Conservation (phyloP, 306 rosid species). For the Boehmeria nivea region DNA sequence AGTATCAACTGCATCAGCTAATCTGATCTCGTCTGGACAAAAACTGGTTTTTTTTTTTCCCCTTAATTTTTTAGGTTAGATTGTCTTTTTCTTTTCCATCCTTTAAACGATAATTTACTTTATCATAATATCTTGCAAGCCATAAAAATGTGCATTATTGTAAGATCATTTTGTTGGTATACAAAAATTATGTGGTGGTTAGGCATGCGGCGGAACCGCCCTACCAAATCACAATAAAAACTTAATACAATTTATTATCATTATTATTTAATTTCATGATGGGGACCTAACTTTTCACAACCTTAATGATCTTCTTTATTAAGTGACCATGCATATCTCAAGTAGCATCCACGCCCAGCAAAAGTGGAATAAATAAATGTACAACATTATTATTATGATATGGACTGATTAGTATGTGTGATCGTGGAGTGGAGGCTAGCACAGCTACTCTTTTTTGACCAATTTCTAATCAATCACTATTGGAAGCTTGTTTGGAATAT, state of each 20-base stretch:
- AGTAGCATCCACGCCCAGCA: not conserved
- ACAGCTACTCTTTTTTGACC: conserved; percentile 1
- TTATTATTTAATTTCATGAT: not conserved
- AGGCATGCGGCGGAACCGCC: conserved; percentile 9
- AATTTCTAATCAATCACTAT: not conserved
- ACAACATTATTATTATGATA: not conserved
- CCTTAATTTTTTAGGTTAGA: no score
- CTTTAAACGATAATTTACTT: no score
- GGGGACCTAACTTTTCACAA: not conserved
- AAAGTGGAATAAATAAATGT: not conserved
- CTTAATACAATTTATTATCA: not conserved
- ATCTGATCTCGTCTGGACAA: no score
- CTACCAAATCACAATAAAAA: not conserved
- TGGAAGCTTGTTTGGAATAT: not conserved
- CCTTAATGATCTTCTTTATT: not conserved
- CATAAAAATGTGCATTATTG: no score
- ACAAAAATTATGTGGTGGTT: not conserved
- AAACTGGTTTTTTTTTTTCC: no score
- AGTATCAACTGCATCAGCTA: no score
- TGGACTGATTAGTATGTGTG: not conserved
- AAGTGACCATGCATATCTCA: not conserved
- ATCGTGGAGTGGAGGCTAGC: no score
- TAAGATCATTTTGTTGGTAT: not conserved
- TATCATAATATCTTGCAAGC: no score
- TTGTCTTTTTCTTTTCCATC: no score